A percentile compares a stretch with the other conserved stretches of the same genome.
Conservation (phyloP, 108 stramenopile species). For the Asterionellopsis glacialis region DNA sequence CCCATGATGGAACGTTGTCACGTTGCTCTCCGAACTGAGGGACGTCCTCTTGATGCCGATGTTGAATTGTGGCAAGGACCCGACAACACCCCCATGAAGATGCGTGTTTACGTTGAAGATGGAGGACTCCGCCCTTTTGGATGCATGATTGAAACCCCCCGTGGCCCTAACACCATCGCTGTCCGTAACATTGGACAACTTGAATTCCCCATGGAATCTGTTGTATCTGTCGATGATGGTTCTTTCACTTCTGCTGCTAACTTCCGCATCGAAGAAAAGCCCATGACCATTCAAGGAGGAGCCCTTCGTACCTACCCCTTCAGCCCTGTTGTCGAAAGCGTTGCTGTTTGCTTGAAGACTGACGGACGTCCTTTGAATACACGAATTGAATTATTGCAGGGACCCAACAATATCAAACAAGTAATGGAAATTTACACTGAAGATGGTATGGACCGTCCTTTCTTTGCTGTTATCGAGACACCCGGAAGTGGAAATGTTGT, state of each 20-base stretch:
- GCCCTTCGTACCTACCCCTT: slow-evolving; percentile 72
- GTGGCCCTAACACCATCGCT: slow-evolving; percentile 72
- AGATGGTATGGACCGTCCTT: slow-evolving; percentile 78
- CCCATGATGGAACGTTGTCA: slow-evolving; percentile 57
- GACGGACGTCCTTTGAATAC: slow-evolving; percentile 86
- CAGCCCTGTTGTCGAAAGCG: slow-evolving; percentile 58
- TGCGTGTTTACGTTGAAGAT: slow-evolving; percentile 79
- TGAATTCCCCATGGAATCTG: slow-evolving; percentile 48
- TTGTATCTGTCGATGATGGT: slow-evolving; percentile 16
- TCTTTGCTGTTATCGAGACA: slow-evolving; percentile 76
- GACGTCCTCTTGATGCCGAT: slow-evolving; percentile 78
- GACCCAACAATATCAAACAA: slow-evolving; percentile 89
- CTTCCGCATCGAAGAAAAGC: slow-evolving; percentile 16
- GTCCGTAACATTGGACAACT: slow-evolving; percentile 73
- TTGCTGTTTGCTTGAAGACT: slow-evolving; percentile 64
- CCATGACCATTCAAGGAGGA: slow-evolving; percentile 74
- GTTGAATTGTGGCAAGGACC: slow-evolving; percentile 73
- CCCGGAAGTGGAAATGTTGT: slow-evolving; percentile 80
- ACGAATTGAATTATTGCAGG: slow-evolving; percentile 75
- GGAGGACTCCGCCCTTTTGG: slow-evolving; percentile 70
- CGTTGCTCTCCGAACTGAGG: slow-evolving; percentile 71
- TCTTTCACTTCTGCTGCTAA: slow-evolving; percentile 18
- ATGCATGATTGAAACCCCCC: slow-evolving; percentile 69
- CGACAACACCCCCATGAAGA: slow-evolving; percentile 77
- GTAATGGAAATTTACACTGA: slow-evolving; percentile 82